Conservation (phyloP, 2,329 filamentous ascomycete species). For the Cadophora luteo-olivacea region DNA sequence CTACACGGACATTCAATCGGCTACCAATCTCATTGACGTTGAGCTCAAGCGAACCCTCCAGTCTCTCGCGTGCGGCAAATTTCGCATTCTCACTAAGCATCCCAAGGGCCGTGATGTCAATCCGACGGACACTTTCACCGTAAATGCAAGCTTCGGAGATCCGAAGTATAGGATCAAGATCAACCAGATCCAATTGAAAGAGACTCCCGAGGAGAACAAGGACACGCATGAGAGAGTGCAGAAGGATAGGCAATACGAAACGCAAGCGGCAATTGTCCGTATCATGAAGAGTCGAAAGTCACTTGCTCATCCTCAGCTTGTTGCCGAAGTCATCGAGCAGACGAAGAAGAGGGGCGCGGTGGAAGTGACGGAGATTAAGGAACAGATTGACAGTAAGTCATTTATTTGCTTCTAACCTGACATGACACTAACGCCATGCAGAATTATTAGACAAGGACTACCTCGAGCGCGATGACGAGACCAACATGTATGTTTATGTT, state of each 20-base stretch:
- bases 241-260: constrained; percentile 92
- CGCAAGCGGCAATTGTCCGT: constrained; percentile 93
- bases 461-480: constrained; percentile 76
- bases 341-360: constrained; percentile 87
- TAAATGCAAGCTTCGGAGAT: constrained; percentile 80
- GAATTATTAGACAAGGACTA: constrained; percentile 92
- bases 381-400: constrained; percentile 87
- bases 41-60: constrained; percentile 92
- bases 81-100: constrained; percentile 82
- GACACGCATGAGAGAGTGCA: constrained; percentile 90
- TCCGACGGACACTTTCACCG: constrained; percentile 79
- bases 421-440: constrained; percentile 41
- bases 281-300: constrained; percentile 96
- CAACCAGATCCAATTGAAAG: constrained; percentile 97
- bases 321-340: constrained; percentile 90
- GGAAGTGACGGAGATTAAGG: constrained; percentile 89
- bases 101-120: constrained; percentile 85
- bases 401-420: constrained; percentile 6
- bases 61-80: constrained; percentile 90
- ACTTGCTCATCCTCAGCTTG: constrained; percentile 85
- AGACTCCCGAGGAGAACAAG: constrained; percentile 94
- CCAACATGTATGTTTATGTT: constrained; percentile 68
- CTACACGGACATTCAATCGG: constrained; percentile 77
- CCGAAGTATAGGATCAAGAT: constrained; percentile 93
- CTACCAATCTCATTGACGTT: constrained; percentile 75